Evolutionary conservation across 495 filamentous ascomycete genomes (phyloP), one percentile per base, ranked within the genome.

Genomic region (Copromyces sp.): DNA sequence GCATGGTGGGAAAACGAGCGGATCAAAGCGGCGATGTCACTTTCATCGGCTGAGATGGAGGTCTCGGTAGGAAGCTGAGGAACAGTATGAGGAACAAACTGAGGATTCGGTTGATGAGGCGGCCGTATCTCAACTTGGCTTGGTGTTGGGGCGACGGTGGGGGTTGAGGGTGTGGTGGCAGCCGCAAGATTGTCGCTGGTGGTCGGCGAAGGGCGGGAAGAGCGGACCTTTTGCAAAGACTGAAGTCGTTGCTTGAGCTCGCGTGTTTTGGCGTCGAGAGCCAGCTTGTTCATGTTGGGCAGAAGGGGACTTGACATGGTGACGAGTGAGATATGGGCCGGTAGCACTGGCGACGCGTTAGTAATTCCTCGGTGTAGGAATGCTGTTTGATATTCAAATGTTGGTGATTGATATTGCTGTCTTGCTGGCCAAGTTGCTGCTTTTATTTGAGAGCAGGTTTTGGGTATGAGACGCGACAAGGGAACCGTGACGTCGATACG

Each of bases 1-100:
- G 29, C 29, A 6, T 65, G 29, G 17, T 37, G 7, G 14, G 73
- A 75, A 24, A 78, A 75, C 0, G 75, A 78, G 14, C 72, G 70
- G 14, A 78, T 78, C 44, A 78, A 61, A n/a, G 74, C 77, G 3
- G 72, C 72, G 41, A 78, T 78, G 35, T 78, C 77, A 71, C 73
- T 71, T 1, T 69, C 75, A 74, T 76, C 73, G 3, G 76, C 76
- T 14, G 39, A 71, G n/a, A 78, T 29, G 9, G 75, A 74, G 8
- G 70, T 69, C 71, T 70, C 32, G 24, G 42, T 16, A 39, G 74
- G 74, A 40, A 37, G 38, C 29, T 37, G 37, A 5, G 73, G 72
- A 4, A 70, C 20, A 9, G 24, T 41, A 32, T 72, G 70, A 44
- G 74, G 70, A 9, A 68, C 29, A 38, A 74, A 74, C 14, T 16